phyloP scores from a whole-genome alignment of 345 rosid genomes.

The Fremontodendron californicum region DNA sequence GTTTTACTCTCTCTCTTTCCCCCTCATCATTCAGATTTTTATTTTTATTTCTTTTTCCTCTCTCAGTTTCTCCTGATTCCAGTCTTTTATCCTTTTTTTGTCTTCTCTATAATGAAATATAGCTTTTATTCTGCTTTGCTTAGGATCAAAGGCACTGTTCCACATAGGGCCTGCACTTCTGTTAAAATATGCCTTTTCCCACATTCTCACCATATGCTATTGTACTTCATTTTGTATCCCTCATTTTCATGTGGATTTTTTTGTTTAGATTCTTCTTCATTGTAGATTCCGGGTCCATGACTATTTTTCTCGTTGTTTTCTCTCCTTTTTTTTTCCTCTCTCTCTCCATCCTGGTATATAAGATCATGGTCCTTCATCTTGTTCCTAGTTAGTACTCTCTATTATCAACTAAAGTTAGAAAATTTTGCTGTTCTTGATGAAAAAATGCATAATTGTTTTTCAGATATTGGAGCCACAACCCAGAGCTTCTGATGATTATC shows the following conservation, averaged over 20 bases:
- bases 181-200: neutral
- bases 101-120: neutral
- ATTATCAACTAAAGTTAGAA: neutral
- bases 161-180: neutral
- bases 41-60: neutral
- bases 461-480: conserved; percentile 58
- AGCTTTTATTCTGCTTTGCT: neutral
- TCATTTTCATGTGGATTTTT: neutral
- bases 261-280: neutral
- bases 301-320: neutral
- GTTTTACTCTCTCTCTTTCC: conserved; percentile 6
- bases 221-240: neutral
- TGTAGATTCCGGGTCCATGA: neutral
- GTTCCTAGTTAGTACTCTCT: neutral
- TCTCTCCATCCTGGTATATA: neutral
- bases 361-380: neutral
- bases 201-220: neutral
- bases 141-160: neutral
- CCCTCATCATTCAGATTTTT: conserved; percentile 8
- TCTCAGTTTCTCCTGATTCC: conserved; percentile 4
- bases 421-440: neutral
- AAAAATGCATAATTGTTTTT: conserved; percentile 10
- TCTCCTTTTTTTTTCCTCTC: neutral
- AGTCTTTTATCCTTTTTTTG: neutral
- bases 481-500: conserved; percentile 68